A percentile compares a stretch with the other conserved stretches of the same genome.
phyloP scores from a whole-genome alignment of 352 stramenopile species.

The Pythium aristosporum region DNA sequence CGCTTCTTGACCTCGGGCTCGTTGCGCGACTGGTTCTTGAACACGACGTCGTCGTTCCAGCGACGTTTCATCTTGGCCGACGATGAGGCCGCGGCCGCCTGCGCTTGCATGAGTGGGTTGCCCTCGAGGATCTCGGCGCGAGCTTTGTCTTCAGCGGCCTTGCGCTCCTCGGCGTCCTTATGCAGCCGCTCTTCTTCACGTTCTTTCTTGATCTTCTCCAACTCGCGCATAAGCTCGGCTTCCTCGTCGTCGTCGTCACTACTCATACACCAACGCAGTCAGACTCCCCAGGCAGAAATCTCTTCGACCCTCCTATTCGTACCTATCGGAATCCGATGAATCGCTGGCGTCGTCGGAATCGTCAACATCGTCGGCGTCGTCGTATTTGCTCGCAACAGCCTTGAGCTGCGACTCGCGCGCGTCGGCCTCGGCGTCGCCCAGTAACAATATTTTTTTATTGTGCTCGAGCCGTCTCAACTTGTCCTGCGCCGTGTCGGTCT shows the following conservation, averaged over 20 bases:
- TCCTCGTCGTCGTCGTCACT: conserved; percentile 96
- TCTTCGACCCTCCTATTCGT: neutral
- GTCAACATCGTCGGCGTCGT: conserved; percentile 87
- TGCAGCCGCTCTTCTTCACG: conserved; percentile 91
- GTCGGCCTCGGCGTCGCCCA: conserved; percentile 72
- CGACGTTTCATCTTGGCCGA: conserved; percentile 89
- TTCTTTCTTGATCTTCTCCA: conserved; percentile 98
- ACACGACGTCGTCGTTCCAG: conserved; percentile 99
- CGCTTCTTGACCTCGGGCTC: conserved; percentile 95
- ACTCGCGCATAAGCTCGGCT: conserved; percentile 94
- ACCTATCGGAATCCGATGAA: conserved; percentile 70
- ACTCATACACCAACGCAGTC: neutral
- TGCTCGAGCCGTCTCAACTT: conserved; percentile 70
- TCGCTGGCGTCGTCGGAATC: conserved; percentile 65
- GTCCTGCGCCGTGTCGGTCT: conserved; percentile 77
- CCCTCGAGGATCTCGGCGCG: conserved; percentile 92
- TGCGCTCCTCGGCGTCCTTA: conserved; percentile 87
- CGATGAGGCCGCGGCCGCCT: conserved; percentile 30
- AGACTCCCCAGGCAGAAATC: neutral
- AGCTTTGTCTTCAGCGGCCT: conserved; percentile 74
- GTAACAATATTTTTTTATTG: conserved; percentile 80
- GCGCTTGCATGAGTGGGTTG: conserved; percentile 89
- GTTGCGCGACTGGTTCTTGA: conserved; percentile 97
- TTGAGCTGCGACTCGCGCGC: conserved; percentile 84
- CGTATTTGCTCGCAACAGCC: conserved; percentile 87